Evolutionary conservation across 345 rosid species (phyloP).

Genomic region (Camelina hispida): DNA sequence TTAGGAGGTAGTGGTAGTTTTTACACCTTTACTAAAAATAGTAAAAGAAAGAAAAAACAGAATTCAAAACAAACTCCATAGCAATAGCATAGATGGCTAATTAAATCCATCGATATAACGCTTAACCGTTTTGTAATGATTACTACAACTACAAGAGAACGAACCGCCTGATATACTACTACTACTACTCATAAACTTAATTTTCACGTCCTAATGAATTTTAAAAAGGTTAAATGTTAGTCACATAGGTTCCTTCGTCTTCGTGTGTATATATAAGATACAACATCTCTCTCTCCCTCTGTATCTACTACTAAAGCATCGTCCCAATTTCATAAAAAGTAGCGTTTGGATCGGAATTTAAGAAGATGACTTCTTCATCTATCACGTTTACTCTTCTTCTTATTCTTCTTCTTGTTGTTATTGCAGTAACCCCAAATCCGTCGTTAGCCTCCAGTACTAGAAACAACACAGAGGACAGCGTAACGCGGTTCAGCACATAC

Average conservation of each 20-base stretch:
- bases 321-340: slow-evolving; percentile 13
- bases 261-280: slow-evolving; percentile 6
- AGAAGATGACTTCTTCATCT: background rate
- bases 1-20: slow-evolving; percentile 3
- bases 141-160: slow-evolving; percentile 1
- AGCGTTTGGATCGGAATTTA: background rate
- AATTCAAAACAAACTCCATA: slow-evolving; percentile 6
- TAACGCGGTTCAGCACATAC: slow-evolving; percentile 40
- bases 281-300: background rate
- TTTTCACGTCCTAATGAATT: slow-evolving; percentile 23
- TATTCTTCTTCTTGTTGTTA: slow-evolving; percentile 41
- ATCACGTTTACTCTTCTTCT: slow-evolving; percentile 24
- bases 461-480: slow-evolving; percentile 16
- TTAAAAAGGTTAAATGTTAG: background rate
- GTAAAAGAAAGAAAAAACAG: slow-evolving; percentile 11
- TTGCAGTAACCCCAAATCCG: slow-evolving; percentile 16
- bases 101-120: slow-evolving; percentile 7
- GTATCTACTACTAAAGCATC: background rate
- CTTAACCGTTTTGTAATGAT: slow-evolving; percentile 21
- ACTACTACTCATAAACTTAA: slow-evolving; percentile 17
- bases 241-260: background rate
- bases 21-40: slow-evolving; percentile 4
- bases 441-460: slow-evolving; percentile 21
- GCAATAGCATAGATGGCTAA: background rate
- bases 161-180: background rate